Evolutionary conservation across 2,329 filamentous ascomycete genomes (phyloP), one percentile per base, ranked within the genome.

Genomic region (Aspergillus floridensis): DNA sequence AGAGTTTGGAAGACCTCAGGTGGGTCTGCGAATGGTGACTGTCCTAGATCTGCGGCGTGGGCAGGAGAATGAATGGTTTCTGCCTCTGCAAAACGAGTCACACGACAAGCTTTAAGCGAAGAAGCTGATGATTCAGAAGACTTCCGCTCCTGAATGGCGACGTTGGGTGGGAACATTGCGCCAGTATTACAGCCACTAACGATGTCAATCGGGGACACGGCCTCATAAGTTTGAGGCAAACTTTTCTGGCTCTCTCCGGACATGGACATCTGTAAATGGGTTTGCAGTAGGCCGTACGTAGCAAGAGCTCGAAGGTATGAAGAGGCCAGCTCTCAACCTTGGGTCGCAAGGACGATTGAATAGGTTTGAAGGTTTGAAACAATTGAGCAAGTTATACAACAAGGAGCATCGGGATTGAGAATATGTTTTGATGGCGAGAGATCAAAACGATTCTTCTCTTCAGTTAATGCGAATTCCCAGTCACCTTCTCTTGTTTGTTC

Each of bases 51-150:
- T 47, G 76, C 72, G 26, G 77, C 76, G 60, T 82, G 84, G 65
- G 86, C 79, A 48, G 86, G 85, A 26, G 86, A 88, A 70, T 87
- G 77, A 58, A 88, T 84, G 22, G 84, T 81, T 50, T 86, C 88
- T 46, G 85, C 86, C 78, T 88, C 86, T 41, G 85, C 85, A 69
- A 88, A 88, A 67, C 86, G 84, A 70, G 86, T 80, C 59, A 81
- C 82, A 60, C 86, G 79, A 54, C 84, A 84, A 57, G 83, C 80
- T 70, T 79, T 83, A 58, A 82, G 51, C 21, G 74, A 75, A 5
- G 72, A 68, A 29, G 61, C 62, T 32, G 70, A 69, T 16, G 70
- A 71, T 49, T 74, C 74, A n/a, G 72, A 71, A 44, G 65, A 68
- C 53, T 59, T 70, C 57, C 69, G 67, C 62, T 60, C 66, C 53